A percentile compares a stretch with the other conserved stretches of the same genome.
Conservation (phyloP, 1,139 yeast species). For the Blastobotrys persicus region DNA sequence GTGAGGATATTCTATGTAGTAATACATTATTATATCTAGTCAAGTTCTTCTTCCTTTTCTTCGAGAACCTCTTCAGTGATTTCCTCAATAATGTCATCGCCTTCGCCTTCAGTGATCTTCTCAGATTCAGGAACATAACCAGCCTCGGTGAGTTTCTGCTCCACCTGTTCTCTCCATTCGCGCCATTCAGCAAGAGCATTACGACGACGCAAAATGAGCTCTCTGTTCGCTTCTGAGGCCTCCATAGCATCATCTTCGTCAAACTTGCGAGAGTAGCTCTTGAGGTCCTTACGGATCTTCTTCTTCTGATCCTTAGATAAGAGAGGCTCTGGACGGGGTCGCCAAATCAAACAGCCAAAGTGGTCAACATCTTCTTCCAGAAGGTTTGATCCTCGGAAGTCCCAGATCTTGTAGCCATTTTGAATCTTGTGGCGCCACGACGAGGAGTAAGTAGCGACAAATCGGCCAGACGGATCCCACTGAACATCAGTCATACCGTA, state of each 20-base stretch:
- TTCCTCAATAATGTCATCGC: slow-evolving; percentile 66
- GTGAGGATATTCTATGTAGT: not conserved
- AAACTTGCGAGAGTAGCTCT: slow-evolving; percentile 87
- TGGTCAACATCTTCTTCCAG: slow-evolving; percentile 77
- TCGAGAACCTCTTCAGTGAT: slow-evolving; percentile 76
- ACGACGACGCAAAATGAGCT: slow-evolving; percentile 82
- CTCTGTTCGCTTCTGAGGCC: slow-evolving; percentile 89
- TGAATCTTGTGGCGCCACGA: slow-evolving; percentile 81
- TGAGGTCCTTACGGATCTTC: slow-evolving; percentile 86
- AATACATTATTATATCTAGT: slow-evolving; percentile 12
- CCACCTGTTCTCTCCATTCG: slow-evolving; percentile 65
- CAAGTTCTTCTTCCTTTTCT: slow-evolving; percentile 32
- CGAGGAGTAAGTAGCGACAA: slow-evolving; percentile 83
- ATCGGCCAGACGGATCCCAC: slow-evolving; percentile 98
- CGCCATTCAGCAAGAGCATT: slow-evolving; percentile 82
- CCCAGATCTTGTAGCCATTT: slow-evolving; percentile 86
- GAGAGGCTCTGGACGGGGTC: slow-evolving; percentile 89
- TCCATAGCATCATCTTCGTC: slow-evolving; percentile 97
- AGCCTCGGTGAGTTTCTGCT: slow-evolving; percentile 47
- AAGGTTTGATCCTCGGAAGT: slow-evolving; percentile 73
- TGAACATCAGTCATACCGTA: slow-evolving; percentile 79
- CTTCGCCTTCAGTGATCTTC: slow-evolving; percentile 34
- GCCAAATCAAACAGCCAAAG: slow-evolving; percentile 90
- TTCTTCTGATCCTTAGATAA: slow-evolving; percentile 77
- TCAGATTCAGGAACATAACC: slow-evolving; percentile 39